Percentiles rank a stretch among this genome's conserved stretches.
Conservation (phyloP, 2,329 filamentous ascomycete genomes). For the Venturia asperata region DNA sequence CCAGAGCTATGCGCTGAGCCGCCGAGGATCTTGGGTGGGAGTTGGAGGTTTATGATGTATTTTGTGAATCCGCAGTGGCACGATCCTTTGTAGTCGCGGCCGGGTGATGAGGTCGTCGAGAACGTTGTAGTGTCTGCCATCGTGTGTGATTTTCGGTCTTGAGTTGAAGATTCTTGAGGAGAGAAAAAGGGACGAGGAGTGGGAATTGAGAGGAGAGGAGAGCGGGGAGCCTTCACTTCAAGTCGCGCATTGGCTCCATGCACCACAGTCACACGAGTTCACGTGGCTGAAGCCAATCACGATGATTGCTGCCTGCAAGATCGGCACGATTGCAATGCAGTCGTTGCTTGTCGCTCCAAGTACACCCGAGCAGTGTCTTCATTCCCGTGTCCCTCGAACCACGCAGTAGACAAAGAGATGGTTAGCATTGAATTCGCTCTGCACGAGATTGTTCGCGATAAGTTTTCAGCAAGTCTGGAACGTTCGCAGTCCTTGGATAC, state of each 20-base stretch:
- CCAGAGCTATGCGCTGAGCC: background rate
- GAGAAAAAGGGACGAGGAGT: background rate
- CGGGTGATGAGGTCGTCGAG: conserved; percentile 20
- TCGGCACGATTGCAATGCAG: background rate
- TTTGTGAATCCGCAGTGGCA: conserved; percentile 42
- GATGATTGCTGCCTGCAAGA: background rate
- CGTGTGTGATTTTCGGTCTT: background rate
- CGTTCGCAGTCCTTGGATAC: too few relatives aligned
- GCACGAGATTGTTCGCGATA: too few relatives aligned
- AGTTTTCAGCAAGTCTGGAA: background rate
- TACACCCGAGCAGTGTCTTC: too few relatives aligned
- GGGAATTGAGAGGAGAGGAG: background rate
- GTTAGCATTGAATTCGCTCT: background rate
- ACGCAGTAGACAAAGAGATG: background rate
- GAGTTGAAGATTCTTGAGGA: background rate
- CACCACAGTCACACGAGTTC: background rate
- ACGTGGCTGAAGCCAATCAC: background rate
- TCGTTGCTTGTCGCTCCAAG: background rate
- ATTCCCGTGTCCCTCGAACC: background rate
- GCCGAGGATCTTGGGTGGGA: conserved; percentile 30
- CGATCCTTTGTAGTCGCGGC: conserved; percentile 32
- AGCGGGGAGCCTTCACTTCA: background rate
- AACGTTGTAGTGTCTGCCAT: conserved; percentile 25
- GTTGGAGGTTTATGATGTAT: conserved; percentile 40
- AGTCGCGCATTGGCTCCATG: background rate